phyloP scores from a whole-genome alignment of 441 rosid genomes.

The Melastoma candidum region DNA sequence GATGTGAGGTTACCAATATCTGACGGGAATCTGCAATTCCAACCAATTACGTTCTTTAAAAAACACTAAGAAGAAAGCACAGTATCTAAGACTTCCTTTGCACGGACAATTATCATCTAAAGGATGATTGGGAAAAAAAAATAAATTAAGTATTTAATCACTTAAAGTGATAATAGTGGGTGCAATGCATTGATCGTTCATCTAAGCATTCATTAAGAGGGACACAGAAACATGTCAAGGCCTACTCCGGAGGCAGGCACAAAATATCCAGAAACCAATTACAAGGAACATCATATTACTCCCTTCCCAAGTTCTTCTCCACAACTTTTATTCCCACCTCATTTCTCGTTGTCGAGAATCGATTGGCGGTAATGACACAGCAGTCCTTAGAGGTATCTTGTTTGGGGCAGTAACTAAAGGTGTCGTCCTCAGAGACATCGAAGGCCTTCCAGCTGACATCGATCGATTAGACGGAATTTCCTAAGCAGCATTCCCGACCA shows the following conservation, averaged over 20 bases:
- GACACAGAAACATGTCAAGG: no score
- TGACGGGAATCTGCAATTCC: conserved; percentile 33
- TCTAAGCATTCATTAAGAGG: no score
- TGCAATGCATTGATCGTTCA: no score
- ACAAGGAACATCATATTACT: no score
- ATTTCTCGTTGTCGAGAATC: conserved; percentile 35
- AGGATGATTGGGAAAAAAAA: no score
- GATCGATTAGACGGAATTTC: conserved; percentile 28
- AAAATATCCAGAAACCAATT: no score
- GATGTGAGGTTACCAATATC: conserved; percentile 28
- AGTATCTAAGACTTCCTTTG: no score
- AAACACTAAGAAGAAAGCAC: no score
- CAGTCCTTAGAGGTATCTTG: conserved; percentile 35
- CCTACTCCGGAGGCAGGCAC: no score
- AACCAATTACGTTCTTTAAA: conserved; percentile 4
- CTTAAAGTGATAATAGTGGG: no score
- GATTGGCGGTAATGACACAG: conserved; percentile 34
- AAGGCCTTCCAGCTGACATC: conserved; percentile 40
- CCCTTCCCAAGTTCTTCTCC: background rate
- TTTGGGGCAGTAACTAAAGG: conserved; percentile 33
- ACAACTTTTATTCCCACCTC: conserved; percentile 21
- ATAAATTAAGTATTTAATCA: no score
- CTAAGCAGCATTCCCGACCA: conserved; percentile 32
- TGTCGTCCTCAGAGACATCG: conserved; percentile 29
- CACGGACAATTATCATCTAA: no score